Base-by-base conservation (phyloP, 2,329 filamentous ascomycete genomes). In the Malbranchea zuffiana region DNA sequence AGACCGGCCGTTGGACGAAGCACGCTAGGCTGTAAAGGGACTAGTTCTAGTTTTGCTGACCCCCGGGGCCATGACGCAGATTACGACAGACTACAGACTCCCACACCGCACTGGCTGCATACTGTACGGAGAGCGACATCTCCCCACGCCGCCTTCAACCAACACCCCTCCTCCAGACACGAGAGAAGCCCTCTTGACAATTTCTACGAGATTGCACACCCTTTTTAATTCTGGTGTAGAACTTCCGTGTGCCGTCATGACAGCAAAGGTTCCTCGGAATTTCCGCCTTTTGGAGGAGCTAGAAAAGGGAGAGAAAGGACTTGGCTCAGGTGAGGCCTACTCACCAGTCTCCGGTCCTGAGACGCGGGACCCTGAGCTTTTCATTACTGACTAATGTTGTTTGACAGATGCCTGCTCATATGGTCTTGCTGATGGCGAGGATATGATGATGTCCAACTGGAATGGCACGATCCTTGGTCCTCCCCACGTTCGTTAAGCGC, bases 361-460 rank as follows among this genome's bases (percentile, higher is more conserved):
- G n/a, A n/a, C n/a, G n/a, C n/a, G n/a, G n/a, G n/a, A n/a, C n/a
- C n/a, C n/a, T n/a, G n/a, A n/a, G n/a, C n/a, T n/a, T n/a, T n/a
- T n/a, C n/a, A n/a, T n/a, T n/a, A n/a, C n/a, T n/a, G n/a, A n/a
- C n/a, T n/a, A n/a, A n/a, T n/a, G n/a, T n/a, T n/a, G n/a, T 41
- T 32, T 41, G 29, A 39, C 50, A 90, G 90, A 96, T 68, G 87
- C 87, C 44, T 96, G 88, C 68, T 96, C 90, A 29, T 96, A 96
- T 53, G 90, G 90, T 52, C 75, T 98, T 39, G 85, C 88, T 47
- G 86, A 96, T 60, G 80, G 83, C 32, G 87, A 95, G 56, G 90
- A 98, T 55, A 74, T 95, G 47, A 75, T 90, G 62, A 94, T 98
- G 87, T 88, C 82, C 46, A 86, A 95, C 69, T 98, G 90, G 90